A percentile compares a stretch with the other conserved stretches of the same genome.
phyloP scores from a whole-genome alignment of 2,329 filamentous ascomycete species.

The Alternaria ventricosa region DNA sequence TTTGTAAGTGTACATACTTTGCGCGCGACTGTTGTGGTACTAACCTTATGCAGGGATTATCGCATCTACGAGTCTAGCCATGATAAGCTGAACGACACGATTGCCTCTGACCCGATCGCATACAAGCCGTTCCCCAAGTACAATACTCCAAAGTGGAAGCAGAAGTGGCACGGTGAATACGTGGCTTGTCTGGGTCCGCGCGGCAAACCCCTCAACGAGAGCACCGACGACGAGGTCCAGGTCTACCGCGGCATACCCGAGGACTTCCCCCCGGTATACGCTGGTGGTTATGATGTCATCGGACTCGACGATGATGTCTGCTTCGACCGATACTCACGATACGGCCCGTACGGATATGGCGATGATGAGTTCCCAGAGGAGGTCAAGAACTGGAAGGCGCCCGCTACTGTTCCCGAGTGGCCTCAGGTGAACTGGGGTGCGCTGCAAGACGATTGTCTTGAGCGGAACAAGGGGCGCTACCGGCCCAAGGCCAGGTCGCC shows the following conservation, averaged over 20 bases:
- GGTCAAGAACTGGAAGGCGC: constrained; percentile 50
- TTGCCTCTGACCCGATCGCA: constrained; percentile 54
- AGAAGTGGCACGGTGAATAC: constrained; percentile 63
- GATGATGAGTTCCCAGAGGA: constrained; percentile 59
- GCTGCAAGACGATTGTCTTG: constrained; percentile 70
- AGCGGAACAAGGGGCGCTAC: constrained; percentile 70
- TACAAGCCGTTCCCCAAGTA: constrained; percentile 78
- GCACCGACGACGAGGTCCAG: constrained; percentile 67
- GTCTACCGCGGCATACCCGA: constrained; percentile 66
- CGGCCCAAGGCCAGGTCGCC: constrained; percentile 50
- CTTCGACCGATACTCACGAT: constrained; percentile 64
- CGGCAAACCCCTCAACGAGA: constrained; percentile 58
- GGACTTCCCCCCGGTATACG: constrained; percentile 44
- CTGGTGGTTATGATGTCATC: constrained; percentile 48
- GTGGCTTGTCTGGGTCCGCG: constrained; percentile 69
- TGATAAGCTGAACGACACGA: constrained; percentile 33
- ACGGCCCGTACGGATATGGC: constrained; percentile 64
- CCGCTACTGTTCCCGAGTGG: constrained; percentile 61
- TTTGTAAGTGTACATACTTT: constrained; percentile 27
- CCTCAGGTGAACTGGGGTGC: constrained; percentile 72
- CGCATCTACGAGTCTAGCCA: constrained; percentile 49
- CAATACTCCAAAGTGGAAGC: constrained; percentile 67
- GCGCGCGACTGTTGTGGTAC: not conserved
- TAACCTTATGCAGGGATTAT: constrained; percentile 40
- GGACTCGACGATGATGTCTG: constrained; percentile 62